Base-by-base conservation (phyloP, 2,329 filamentous ascomycete genomes). In the Hypoxylon sp. region DNA sequence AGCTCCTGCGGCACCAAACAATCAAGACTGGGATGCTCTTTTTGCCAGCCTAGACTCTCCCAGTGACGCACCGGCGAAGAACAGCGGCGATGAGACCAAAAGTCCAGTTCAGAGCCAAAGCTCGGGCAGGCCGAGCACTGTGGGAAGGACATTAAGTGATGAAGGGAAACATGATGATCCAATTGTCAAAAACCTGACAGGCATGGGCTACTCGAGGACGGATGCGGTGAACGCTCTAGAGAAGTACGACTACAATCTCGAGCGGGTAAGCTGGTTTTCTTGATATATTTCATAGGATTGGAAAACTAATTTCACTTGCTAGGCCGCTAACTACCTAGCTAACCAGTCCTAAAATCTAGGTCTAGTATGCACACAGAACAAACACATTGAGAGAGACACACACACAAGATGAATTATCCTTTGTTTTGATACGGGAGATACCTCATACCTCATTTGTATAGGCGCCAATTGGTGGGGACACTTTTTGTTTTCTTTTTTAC, bases 201-300 rank as follows among this genome's bases (percentile, higher is more conserved):
- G 88, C 8, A 97, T 98, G 94, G 95, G 95, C 0, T 98, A 97
- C 78, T 82, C 89, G 3, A 86, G 95, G 31, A 83, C 85, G 6
- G 89, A 93, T 55, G 92, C 93, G 15, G 82, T 98, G 37, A 85
- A 85, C 54, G 95, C 96, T 24, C 82, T 98, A 77, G 95, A 98
- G 84, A 94, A 95, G 80, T 97, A 92, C 79, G 94, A 98, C 82
- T 98, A 98, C 81, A 96, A 98, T 79, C 87, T 98, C 78, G 94
- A 97, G 81, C 93, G 93, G 88, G 95, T 97, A 82, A 82, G 89
- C 59, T 71, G 55, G 70, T 51, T 61, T 62, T 62, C 51, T 39
- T 39, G 31, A 32, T 59, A 44, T 44, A 44, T 62, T 47, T 42
- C 17, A 35, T 35, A 53, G 37, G 37, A 48, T 61, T 46, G 46